These are phyloP conservation scores for Zasmidium cellare DNA, from an alignment of 2,329 filamentous ascomycete genomes.

Conservation along the genomic window DNA sequence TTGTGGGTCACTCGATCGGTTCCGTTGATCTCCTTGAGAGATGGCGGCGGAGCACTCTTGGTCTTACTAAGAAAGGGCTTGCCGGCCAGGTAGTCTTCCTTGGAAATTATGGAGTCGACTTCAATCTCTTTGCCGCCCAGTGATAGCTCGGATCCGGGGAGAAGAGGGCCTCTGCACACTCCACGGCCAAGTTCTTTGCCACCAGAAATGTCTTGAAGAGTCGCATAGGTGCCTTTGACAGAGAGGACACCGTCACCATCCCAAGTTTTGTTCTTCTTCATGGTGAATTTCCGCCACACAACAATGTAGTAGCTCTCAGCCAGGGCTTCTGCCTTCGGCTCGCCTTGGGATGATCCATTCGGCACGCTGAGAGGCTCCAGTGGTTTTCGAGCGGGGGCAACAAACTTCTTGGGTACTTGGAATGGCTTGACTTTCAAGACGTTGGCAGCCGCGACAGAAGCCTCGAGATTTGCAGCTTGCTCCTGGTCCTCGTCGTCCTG, in stretches of 20 bases:
- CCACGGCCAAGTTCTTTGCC: constrained; percentile 62
- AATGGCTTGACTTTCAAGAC: constrained; percentile 32
- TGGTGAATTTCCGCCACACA: constrained; percentile 64
- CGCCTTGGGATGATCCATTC: constrained; percentile 18
- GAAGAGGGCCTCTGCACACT: constrained; percentile 56
- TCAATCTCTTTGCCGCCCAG: constrained; percentile 69
- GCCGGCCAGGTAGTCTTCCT: constrained; percentile 48
- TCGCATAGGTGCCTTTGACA: constrained; percentile 58
- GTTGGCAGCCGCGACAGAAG: constrained; percentile 27
- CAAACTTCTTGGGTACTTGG: constrained; percentile 22
- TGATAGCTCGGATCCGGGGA: constrained; percentile 61
- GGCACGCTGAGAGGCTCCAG: constrained; percentile 29
- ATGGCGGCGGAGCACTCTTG: constrained; percentile 27
- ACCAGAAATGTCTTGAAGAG: constrained; percentile 61
- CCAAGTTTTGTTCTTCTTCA: constrained; percentile 76
- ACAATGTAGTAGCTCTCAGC: constrained; percentile 45
- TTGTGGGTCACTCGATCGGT: constrained; percentile 29
- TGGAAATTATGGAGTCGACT: constrained; percentile 62
- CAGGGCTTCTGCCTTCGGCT: constrained; percentile 18
- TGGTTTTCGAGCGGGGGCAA: constrained; percentile 30
- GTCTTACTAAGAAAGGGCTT: constrained; percentile 28
- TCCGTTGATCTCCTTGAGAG: constrained; percentile 28
- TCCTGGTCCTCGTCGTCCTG: constrained; percentile 30
- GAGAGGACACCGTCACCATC: constrained; percentile 69
- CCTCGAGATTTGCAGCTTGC: constrained; percentile 17